phyloP scores from a whole-genome alignment of 2,329 filamentous ascomycete species.

The Incumbomyces delicatus region DNA sequence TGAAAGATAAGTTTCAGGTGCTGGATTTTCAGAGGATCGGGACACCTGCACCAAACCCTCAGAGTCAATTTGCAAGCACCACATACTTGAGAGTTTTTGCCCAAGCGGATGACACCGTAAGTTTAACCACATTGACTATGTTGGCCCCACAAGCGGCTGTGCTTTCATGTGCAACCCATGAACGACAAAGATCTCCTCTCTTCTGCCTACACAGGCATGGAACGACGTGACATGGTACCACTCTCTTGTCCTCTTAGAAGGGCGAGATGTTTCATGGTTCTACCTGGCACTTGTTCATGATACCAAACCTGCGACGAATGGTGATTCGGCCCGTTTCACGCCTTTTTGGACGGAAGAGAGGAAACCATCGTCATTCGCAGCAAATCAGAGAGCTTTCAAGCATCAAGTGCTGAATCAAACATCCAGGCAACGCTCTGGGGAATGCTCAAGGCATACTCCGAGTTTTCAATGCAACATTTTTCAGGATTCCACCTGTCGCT shows the following conservation, averaged over 20 bases:
- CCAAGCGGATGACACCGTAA: slow-evolving; percentile 25
- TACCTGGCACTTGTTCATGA: no score
- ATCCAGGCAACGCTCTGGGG: slow-evolving; percentile 9
- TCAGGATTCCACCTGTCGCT: slow-evolving; percentile 35
- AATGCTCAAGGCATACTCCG: slow-evolving; percentile 13
- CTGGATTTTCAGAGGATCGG: slow-evolving; percentile 46
- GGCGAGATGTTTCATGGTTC: neutral
- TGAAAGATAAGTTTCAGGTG: slow-evolving; percentile 35
- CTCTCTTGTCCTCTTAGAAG: neutral
- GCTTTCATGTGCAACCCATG: no score
- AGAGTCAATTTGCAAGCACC: slow-evolving; percentile 33
- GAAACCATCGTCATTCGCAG: neutral
- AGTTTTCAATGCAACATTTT: slow-evolving; percentile 35
- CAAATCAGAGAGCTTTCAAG: neutral
- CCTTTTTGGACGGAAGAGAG: no score
- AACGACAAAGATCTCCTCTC: no score
- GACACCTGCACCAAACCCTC: slow-evolving; percentile 30
- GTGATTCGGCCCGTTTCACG: no score
- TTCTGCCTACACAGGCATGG: no score
- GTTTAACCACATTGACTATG: no score
- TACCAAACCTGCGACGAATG: no score
- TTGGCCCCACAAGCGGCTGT: no score
- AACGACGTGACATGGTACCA: no score
- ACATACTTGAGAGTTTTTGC: slow-evolving; percentile 39
- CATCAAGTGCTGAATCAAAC: neutral